Percentiles rank a stretch among this genome's conserved stretches.
Conservation (phyloP, 2,329 filamentous ascomycete genomes). For the Pseudogymnoascus sp. region DNA sequence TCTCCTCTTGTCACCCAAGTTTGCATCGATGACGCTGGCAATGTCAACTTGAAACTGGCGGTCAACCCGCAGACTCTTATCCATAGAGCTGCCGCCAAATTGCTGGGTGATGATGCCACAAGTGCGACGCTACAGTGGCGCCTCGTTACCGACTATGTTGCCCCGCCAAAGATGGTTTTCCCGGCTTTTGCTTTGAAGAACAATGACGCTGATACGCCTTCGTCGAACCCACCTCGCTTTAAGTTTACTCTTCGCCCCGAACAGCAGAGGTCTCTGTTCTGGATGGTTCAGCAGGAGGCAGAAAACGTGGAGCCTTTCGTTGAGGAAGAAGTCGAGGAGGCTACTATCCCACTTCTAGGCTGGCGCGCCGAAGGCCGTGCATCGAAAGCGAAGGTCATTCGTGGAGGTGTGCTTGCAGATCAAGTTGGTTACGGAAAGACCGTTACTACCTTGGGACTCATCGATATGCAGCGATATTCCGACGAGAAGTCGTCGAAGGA, state of each 20-base stretch:
- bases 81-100: conserved; percentile 34
- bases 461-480: conserved; percentile 32
- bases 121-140: conserved; percentile 34
- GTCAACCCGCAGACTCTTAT: conserved; percentile 35
- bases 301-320: conserved; percentile 39
- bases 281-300: conserved; percentile 50
- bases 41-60: conserved; percentile 33
- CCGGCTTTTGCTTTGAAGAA: conserved; percentile 34
- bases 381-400: conserved; percentile 33
- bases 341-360: conserved; percentile 37
- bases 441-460: conserved; percentile 47
- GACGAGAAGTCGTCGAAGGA: conserved; percentile 4
- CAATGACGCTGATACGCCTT: conserved; percentile 33
- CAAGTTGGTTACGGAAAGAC: conserved; percentile 61
- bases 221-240: conserved; percentile 32
- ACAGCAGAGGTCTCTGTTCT: conserved; percentile 46
- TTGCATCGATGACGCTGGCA: conserved; percentile 24
- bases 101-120: conserved; percentile 19
- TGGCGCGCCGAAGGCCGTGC: conserved; percentile 51
- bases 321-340: conserved; percentile 50
- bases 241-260: conserved; percentile 37
- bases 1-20: conserved; percentile 34
- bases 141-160: conserved; percentile 37
- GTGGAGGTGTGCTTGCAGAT: conserved; percentile 55
- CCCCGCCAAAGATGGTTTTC: conserved; percentile 28